Evolutionary conservation across 257 asterid species (phyloP).

Genomic region (Solanum verrucosum): DNA sequence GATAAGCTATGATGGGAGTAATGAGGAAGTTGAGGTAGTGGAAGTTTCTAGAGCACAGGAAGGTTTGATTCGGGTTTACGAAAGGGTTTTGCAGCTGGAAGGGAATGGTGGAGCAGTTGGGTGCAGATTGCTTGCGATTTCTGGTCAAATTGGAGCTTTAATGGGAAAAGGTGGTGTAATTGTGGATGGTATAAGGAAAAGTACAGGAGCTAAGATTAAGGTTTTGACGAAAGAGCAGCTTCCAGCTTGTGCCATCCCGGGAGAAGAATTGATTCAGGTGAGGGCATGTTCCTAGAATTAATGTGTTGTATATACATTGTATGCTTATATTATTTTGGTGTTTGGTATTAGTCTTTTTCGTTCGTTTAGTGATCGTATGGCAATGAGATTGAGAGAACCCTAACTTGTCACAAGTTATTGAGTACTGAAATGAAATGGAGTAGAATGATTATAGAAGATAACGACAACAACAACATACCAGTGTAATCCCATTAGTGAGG

Average conservation of each 20-base stretch:
- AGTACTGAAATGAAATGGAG: neutral
- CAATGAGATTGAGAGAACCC: neutral
- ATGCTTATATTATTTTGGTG: neutral
- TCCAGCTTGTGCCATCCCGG: conserved; percentile 36
- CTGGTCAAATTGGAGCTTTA: conserved; percentile 34
- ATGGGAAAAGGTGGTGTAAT: conserved; percentile 47
- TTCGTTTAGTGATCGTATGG: neutral
- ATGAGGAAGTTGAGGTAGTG: conserved; percentile 12
- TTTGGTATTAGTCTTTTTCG: neutral
- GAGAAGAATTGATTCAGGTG: conserved; percentile 56
- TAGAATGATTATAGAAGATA: neutral
- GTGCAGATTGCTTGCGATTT: conserved; percentile 37
- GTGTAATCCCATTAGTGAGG: neutral
- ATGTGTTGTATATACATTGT: neutral
- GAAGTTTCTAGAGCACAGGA: conserved; percentile 44
- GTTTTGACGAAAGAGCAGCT: conserved; percentile 34
- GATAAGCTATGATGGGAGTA: neutral
- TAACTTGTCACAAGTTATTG: neutral
- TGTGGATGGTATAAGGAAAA: conserved; percentile 26
- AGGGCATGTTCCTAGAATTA: neutral
- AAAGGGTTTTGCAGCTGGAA: conserved; percentile 50
- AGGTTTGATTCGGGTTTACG: conserved; percentile 47
- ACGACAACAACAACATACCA: neutral
- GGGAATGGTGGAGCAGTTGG: conserved; percentile 11
- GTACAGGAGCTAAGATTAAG: conserved; percentile 38